These are phyloP conservation scores for Neurospora sp. DNA, from an alignment of 2,329 filamentous ascomycete genomes.

Conservation along the genomic window DNA sequence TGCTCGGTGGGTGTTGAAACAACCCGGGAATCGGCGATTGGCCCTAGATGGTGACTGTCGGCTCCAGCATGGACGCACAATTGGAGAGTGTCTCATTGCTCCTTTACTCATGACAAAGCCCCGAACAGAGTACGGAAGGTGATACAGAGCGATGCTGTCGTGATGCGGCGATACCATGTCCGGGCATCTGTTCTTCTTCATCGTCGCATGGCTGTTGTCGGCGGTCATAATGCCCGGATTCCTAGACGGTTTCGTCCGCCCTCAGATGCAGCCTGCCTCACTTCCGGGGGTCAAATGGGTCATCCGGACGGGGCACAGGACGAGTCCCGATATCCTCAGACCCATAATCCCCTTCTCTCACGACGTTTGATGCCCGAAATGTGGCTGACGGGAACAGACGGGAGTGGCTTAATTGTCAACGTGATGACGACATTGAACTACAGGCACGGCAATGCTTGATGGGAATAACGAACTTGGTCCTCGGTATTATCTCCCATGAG, in stretches of 20 bases:
- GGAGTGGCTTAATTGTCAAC: not conserved
- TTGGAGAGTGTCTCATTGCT: not conserved
- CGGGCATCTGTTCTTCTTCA: not conserved
- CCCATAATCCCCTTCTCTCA: not conserved
- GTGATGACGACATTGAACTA: not conserved
- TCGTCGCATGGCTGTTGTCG: not conserved
- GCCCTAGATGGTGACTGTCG: not conserved
- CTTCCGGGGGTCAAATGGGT: not conserved
- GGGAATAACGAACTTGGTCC: not conserved
- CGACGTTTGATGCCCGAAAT: not conserved
- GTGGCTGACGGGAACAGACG: not conserved
- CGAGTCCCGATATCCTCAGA: not conserved
- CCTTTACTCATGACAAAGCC: not conserved
- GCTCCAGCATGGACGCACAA: not conserved
- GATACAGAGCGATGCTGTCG: not conserved
- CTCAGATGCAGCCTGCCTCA: not conserved
- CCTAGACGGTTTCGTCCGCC: not conserved
- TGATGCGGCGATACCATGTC: not conserved
- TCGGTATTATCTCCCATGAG: not conserved
- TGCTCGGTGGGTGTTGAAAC: not conserved
- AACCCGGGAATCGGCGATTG: not conserved
- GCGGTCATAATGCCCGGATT: not conserved
- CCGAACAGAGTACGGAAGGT: not conserved
- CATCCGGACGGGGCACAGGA: not conserved
- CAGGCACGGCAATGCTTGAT: not conserved